Evolutionary conservation across 306 rosid species (phyloP).

Genomic region (Acacia melanoxylon): DNA sequence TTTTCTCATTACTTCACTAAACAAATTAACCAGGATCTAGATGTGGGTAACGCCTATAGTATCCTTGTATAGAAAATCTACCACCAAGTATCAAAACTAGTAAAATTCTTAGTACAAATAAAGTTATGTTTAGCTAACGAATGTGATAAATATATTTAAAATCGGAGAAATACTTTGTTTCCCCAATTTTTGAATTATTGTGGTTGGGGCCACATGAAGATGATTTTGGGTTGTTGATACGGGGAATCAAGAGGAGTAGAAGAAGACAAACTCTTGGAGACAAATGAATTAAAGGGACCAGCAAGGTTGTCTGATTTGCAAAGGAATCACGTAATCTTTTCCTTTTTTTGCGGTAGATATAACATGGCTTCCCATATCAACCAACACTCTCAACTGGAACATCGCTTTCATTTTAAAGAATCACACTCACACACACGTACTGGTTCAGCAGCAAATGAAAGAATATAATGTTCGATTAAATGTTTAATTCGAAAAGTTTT

Average conservation of each 20-base stretch:
- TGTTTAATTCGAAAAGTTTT: not conserved
- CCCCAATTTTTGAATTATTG: no score
- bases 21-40: no score
- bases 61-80: no score
- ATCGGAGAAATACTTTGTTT: no score
- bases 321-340: conserved; percentile 14
- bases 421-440: not conserved
- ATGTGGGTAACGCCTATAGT: no score
- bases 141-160: no score
- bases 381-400: not conserved
- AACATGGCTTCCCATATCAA: not conserved
- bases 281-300: not conserved
- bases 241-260: not conserved
- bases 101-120: no score
- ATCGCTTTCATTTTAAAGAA: not conserved
- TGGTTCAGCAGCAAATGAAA: not conserved
- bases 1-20: no score
- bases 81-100: no score
- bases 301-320: not conserved
- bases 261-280: not conserved
- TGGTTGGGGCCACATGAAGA: not conserved
- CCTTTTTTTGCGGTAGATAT: no score
- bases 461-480: not conserved
- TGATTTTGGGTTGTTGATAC: not conserved
- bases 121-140: no score